These are phyloP conservation scores for Trichoderma koningii DNA, from an alignment of 2,329 filamentous ascomycete genomes.

Conservation along the genomic window DNA sequence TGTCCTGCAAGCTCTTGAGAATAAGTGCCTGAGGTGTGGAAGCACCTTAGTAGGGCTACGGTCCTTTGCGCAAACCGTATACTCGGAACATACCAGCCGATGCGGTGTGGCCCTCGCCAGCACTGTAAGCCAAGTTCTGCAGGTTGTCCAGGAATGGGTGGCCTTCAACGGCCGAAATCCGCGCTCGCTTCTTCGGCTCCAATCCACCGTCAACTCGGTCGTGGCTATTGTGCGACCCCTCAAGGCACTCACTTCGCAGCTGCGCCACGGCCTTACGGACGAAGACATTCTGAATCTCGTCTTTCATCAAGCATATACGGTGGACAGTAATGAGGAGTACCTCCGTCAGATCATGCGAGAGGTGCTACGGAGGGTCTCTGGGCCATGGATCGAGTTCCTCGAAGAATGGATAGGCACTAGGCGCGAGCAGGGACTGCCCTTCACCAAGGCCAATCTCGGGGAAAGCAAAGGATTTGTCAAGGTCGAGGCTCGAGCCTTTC, in stretches of 20 bases:
- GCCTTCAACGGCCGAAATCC: constrained; percentile 46
- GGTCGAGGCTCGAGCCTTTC: constrained; percentile 54
- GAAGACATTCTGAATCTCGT: constrained; percentile 63
- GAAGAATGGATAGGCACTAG: constrained; percentile 75
- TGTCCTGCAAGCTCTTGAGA: constrained; percentile 50
- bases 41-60: constrained; percentile 50
- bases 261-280: constrained; percentile 53
- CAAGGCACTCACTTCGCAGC: constrained; percentile 51
- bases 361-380: constrained; percentile 62
- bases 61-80: constrained; percentile 51
- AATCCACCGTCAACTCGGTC: constrained; percentile 51
- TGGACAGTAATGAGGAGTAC: constrained; percentile 64
- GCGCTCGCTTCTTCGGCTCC: constrained; percentile 56
- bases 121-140: constrained; percentile 51
- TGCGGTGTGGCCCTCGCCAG: constrained; percentile 56
- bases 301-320: constrained; percentile 62
- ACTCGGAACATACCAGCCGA: constrained; percentile 47
- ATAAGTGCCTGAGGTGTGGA: constrained; percentile 51
- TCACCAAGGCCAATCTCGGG: constrained; percentile 51
- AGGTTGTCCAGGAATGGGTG: constrained; percentile 53
- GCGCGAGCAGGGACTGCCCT: constrained; percentile 56
- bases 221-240: constrained; percentile 55
- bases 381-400: constrained; percentile 67
- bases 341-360: constrained; percentile 67
- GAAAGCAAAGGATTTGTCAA: constrained; percentile 61